Evolutionary conservation across 192 early-diverging fungal genomes (phyloP), one percentile per base, ranked within the genome.

Genomic region (Backusella morwellensis): DNA sequence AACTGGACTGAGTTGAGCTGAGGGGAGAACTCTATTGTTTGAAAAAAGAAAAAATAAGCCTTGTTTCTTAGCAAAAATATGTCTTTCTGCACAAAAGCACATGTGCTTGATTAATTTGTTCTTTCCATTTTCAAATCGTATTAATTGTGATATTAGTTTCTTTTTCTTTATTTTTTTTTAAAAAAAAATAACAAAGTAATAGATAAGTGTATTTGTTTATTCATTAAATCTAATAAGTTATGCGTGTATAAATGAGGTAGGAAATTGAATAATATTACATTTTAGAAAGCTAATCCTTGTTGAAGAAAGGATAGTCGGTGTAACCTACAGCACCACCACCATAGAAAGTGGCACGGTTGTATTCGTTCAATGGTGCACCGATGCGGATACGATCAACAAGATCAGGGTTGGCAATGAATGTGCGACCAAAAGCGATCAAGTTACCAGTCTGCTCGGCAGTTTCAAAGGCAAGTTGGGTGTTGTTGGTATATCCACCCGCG

Each of bases 401-500:
- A 38, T 84, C 82, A 56, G 81, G 82, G 35, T 84, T 84, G 35
- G 82, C 76, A 56, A 84, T 79, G 67, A 75, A 84, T 15, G 72
- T 29, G 34, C 82, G 72, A 26, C 82, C 82, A 66, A 77, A 78
- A 34, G 74, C 82, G n/a, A 83, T 70, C 29, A 83, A 35, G 52
- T 69, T 23, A 34, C 26, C 81, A 26, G 68, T 35, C 23, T 52
- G 21, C 21, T 35, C 42, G 75, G 72, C 70, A 59, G 26, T 19
- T 2, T 70, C 68, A 36, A 21, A 38, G n/a, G 68, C 68, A 70
- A 34, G 68, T 19, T 70, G 40, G 4, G 68, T 35, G 23, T 35
- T 12, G 14, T 4, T 21, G 23, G 40, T 68, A 59, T 69, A 66
- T 17, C 78, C 78, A 68, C 72, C 80, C 34, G 78, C 78, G 19